Conservation (phyloP, 2,329 filamentous ascomycete species). For the Fusarium phyllophilum region DNA sequence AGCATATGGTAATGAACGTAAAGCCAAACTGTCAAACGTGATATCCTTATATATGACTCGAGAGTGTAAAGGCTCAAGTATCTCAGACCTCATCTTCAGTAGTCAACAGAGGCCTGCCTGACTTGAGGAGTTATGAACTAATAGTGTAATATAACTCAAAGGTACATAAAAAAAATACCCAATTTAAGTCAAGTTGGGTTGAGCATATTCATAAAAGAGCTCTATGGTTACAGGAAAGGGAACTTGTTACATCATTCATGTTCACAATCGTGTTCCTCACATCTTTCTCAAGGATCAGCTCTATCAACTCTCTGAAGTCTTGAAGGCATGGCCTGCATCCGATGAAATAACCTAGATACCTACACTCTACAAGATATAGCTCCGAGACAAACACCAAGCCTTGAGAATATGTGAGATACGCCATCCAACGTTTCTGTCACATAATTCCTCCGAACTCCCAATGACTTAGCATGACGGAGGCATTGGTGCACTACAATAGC, state of each 20-base stretch:
- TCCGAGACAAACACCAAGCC: not conserved
- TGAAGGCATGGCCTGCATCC: not conserved
- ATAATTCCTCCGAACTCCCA: not conserved
- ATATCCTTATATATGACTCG: too few species aligned
- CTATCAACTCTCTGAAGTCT: not conserved
- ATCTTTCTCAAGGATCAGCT: not conserved
- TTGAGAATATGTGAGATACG: not conserved
- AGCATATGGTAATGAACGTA: not conserved
- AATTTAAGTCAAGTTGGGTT: not conserved
- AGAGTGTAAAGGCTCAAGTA: not conserved
- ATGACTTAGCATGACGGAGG: not conserved
- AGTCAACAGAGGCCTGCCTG: not conserved
- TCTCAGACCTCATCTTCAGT: too few species aligned
- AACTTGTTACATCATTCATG: not conserved
- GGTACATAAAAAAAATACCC: not conserved
- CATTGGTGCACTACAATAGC: not conserved
- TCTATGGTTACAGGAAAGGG: too few species aligned
- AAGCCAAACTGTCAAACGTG: not conserved
- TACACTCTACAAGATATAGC: not conserved
- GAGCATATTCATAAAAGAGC: not conserved
- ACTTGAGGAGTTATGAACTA: not conserved
- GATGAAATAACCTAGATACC: not conserved
- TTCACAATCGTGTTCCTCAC: not conserved
- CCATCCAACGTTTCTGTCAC: not conserved
- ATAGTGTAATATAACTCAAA: not conserved